Base-by-base conservation (phyloP, 2,329 filamentous ascomycete genomes). In the Trichoderma aggressivum region DNA sequence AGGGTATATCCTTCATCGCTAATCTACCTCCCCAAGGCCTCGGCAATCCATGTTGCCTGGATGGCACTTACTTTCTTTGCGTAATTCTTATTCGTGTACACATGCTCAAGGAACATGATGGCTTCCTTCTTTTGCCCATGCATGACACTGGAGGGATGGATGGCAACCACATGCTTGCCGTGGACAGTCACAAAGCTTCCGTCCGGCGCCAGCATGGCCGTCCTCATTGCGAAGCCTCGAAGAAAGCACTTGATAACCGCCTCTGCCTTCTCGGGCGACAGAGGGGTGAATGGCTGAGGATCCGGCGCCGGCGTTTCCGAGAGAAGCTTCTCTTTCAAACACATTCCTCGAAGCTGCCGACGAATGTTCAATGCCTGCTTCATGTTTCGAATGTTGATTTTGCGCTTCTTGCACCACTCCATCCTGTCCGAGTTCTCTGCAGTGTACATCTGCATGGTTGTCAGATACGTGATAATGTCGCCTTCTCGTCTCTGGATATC, bases 21-120 rank as follows among this genome's bases (percentile, higher is more conserved):
- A 47, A 77, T 71, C 72, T 77, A 58, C 24, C 75, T 74, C 72
- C 84, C 82, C 63, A 86, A 74, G 1, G 84, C 84, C 74, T 88
- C 85, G 0, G 83, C 79, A 18, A 91, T 87, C 89, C 89, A 91
- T 30, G 84, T 81, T 0, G 86, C 86, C 72, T 89, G 86, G 18
- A 91, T 85, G 1, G 84, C 85, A 78, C 87, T 90, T 72, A 91
- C 89, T 78, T 89, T 90, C 78, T 90, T 90, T 0, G 87, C 89
- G 72, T 91, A 91, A 75, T 88, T 91, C 80, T 89, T 90, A 68
- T 86, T 86, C 1, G 89, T 91, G 75, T 87, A 91, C 0, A 91
- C 88, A 74, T 91, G 87, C 74, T 91, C 89, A 11, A 91, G 77
- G 73, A 90, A 91, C 88, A 91, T 89, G 76, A 91, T 90, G 5